These are phyloP conservation scores for Colletotrichum endophyticum DNA, from an alignment of 2,329 filamentous ascomycete genomes.

Conservation along the genomic window DNA sequence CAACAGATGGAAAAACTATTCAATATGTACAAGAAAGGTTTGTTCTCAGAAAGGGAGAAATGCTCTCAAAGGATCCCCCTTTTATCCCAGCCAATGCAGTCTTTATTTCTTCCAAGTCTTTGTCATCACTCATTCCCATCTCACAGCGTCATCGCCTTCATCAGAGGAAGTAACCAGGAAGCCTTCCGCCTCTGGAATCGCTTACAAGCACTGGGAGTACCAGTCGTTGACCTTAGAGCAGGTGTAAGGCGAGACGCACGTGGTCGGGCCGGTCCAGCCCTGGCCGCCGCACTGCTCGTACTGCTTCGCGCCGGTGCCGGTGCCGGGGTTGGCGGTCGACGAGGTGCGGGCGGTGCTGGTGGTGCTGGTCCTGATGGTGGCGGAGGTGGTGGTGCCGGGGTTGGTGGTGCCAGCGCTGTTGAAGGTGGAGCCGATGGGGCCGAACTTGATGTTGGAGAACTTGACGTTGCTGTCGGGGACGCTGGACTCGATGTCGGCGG, in stretches of 20 bases:
- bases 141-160: neutral
- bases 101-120: slow-evolving; percentile 1
- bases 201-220: slow-evolving; percentile 47
- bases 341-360: slow-evolving; percentile 6
- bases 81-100: neutral
- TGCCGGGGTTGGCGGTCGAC: slow-evolving; percentile 7
- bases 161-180: neutral
- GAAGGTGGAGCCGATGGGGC: slow-evolving; percentile 59
- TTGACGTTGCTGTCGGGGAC: slow-evolving; percentile 54
- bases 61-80: neutral
- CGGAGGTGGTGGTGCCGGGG: slow-evolving; percentile 16
- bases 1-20: neutral
- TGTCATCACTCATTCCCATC: neutral
- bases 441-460: slow-evolving; percentile 63
- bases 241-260: slow-evolving; percentile 37
- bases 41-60: neutral
- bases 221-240: slow-evolving; percentile 43
- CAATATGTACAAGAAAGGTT: slow-evolving; percentile 14
- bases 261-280: slow-evolving; percentile 38
- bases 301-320: slow-evolving; percentile 25
- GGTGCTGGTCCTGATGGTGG: slow-evolving; percentile 15
- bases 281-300: slow-evolving; percentile 43
- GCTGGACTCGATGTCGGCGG: slow-evolving; percentile 50
- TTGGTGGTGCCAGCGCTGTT: neutral
- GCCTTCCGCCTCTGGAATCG: neutral